Percentiles rank a stretch among this genome's conserved stretches.
Conservation (phyloP, 371 early-diverging fungal genomes). For the Syncephalastrum contaminatum region DNA sequence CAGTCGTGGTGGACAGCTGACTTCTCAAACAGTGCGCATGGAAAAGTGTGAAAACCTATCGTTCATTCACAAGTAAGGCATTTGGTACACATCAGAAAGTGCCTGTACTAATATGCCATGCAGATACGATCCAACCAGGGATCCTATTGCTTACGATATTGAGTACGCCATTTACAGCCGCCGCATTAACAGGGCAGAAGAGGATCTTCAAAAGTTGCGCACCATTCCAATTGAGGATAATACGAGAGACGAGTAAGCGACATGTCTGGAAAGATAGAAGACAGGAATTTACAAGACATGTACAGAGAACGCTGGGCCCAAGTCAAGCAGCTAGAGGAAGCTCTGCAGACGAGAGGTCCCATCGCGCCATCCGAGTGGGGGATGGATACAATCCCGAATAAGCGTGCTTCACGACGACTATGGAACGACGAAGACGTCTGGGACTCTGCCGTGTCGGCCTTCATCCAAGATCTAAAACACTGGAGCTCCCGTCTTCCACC, state of each 20-base stretch:
- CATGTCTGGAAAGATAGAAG: not conserved
- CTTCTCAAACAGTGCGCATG: constrained; percentile 23
- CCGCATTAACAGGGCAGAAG: constrained; percentile 18
- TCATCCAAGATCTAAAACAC: constrained; percentile 25
- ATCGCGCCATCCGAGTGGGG: constrained; percentile 21
- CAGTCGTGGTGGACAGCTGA: constrained; percentile 32
- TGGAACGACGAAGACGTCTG: constrained; percentile 23
- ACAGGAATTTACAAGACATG: not conserved
- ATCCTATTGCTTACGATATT: constrained; percentile 20
- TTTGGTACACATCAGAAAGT: not conserved
- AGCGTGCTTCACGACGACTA: constrained; percentile 8
- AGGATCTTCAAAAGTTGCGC: constrained; percentile 20
- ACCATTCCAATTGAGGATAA: not conserved
- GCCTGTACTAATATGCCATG: constrained; percentile 14
- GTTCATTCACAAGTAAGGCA: constrained; percentile 14
- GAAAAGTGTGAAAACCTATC: constrained; percentile 22
- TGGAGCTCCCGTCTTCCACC: constrained; percentile 34
- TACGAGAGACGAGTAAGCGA: constrained; percentile 9
- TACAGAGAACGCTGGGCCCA: constrained; percentile 19
- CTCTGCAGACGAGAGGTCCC: constrained; percentile 4
- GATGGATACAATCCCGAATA: constrained; percentile 26
- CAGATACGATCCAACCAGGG: constrained; percentile 8
- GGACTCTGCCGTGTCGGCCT: constrained; percentile 23
- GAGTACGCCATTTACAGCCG: constrained; percentile 32
- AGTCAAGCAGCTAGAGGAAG: constrained; percentile 19